phyloP scores from a whole-genome alignment of 192 early-diverging fungal genomes.

The Gryganskiella cystojenkinii region DNA sequence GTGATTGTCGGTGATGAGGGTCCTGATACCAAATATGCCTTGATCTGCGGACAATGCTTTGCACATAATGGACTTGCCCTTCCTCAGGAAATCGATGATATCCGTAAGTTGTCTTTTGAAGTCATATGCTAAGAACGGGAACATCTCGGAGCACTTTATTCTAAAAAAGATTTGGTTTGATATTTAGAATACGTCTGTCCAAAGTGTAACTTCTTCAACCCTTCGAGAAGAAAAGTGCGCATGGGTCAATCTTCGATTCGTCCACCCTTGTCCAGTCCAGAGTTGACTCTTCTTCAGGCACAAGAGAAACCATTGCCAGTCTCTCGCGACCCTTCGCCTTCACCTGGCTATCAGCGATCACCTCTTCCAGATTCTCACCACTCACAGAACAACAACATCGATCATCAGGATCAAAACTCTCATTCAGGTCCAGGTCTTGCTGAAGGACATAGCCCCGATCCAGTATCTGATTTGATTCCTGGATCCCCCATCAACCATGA shows the following conservation, averaged over 20 bases:
- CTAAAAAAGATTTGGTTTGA: too few relatives aligned
- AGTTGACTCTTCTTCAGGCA: conserved; percentile 37
- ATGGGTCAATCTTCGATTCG: conserved; percentile 3
- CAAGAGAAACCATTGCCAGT: conserved; percentile 25
- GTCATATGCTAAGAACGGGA: too few relatives aligned
- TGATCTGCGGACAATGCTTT: conserved; percentile 92
- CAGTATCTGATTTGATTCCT: neutral
- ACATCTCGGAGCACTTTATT: too few relatives aligned
- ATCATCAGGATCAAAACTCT: neutral
- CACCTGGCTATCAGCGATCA: conserved; percentile 11
- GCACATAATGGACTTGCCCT: conserved; percentile 93
- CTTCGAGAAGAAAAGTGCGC: conserved; percentile 50
- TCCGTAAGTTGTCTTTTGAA: conserved; percentile 65
- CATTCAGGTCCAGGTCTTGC: conserved; percentile 15
- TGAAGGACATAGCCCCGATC: conserved; percentile 8
- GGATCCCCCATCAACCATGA: neutral
- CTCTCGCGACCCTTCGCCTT: conserved; percentile 44
- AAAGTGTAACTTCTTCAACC: conserved; percentile 67
- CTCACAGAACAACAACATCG: neutral
- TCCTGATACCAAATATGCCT: conserved; percentile 90
- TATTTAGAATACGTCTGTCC: conserved; percentile 65
- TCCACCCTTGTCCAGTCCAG: conserved; percentile 12
- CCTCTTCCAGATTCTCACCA: conserved; percentile 16
- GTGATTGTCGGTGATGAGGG: conserved; percentile 92
- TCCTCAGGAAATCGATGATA: conserved; percentile 80